These are phyloP conservation scores for Malus orientalis DNA, from an alignment of 306 rosid genomes.

Conservation along the genomic window DNA sequence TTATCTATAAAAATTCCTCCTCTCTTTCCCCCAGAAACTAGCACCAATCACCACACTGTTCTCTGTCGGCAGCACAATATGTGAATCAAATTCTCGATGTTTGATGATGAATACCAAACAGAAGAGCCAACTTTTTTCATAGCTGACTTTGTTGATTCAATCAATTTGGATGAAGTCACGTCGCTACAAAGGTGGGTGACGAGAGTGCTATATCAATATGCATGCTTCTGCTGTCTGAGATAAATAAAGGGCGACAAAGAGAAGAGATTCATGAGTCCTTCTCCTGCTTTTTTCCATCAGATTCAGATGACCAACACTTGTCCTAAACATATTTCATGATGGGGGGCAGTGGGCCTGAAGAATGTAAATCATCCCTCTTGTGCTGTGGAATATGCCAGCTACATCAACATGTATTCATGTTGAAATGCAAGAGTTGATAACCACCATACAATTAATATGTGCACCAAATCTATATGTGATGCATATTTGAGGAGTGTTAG, in stretches of 20 bases:
- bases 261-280: neutral
- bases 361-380: neutral
- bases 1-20: neutral
- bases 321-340: neutral
- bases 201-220: neutral
- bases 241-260: neutral
- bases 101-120: neutral
- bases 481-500: neutral
- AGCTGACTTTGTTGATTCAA: neutral
- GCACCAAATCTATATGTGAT: too few relatives aligned
- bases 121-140: neutral
- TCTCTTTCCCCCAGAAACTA: neutral
- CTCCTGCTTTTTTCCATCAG: neutral
- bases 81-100: neutral
- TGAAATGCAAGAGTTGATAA: neutral
- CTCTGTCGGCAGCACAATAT: neutral
- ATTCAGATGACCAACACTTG: neutral
- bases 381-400: neutral
- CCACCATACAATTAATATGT: too few relatives aligned
- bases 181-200: neutral
- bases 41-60: neutral
- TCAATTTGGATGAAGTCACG: neutral
- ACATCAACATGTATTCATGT: neutral
- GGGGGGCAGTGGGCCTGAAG: neutral
- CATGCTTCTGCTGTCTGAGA: neutral